Conservation (phyloP, 2,329 filamentous ascomycete species). For the Colletotrichum trifolii region DNA sequence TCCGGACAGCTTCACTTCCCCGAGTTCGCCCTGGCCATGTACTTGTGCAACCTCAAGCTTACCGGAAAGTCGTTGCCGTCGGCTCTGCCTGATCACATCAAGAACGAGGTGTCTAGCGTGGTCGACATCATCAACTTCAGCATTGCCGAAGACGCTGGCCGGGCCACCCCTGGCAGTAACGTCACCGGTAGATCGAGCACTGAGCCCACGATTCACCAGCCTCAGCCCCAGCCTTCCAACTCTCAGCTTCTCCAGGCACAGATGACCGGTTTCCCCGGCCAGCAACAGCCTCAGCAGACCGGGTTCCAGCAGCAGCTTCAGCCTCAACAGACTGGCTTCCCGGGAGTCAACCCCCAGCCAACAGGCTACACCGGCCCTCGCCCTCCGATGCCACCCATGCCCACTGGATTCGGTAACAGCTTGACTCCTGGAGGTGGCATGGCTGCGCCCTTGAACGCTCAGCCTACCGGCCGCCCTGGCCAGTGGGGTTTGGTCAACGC, state of each 20-base stretch:
- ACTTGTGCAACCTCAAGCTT: slow-evolving; percentile 93
- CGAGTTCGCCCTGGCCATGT: slow-evolving; percentile 98
- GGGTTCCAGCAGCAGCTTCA: slow-evolving; percentile 63
- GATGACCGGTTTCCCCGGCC: slow-evolving; percentile 74
- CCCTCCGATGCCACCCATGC: slow-evolving; percentile 87
- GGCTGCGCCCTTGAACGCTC: slow-evolving; percentile 80
- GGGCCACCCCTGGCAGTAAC: slow-evolving; percentile 68
- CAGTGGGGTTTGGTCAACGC: slow-evolving; percentile 99
- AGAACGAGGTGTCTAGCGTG: slow-evolving; percentile 99
- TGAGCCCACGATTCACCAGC: slow-evolving; percentile 71
- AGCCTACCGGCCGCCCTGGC: slow-evolving; percentile 91
- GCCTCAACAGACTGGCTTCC: slow-evolving; percentile 76
- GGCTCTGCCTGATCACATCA: slow-evolving; percentile 82
- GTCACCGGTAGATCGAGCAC: slow-evolving; percentile 66
- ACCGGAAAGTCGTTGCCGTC: slow-evolving; percentile 85
- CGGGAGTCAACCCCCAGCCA: slow-evolving; percentile 69
- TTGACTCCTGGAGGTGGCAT: slow-evolving; percentile 69
- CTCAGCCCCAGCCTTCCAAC: slow-evolving; percentile 80
- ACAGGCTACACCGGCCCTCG: slow-evolving; percentile 84
- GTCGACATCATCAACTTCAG: slow-evolving; percentile 99
- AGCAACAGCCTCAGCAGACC: slow-evolving; percentile 66
- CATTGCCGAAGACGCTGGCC: slow-evolving; percentile 76
- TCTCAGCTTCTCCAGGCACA: slow-evolving; percentile 72
- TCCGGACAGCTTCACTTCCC: slow-evolving; percentile 96
- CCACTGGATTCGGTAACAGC: slow-evolving; percentile 64